Base-by-base conservation (phyloP, 1,284 basidiomycete species). In the Polyporus tsugae region DNA sequence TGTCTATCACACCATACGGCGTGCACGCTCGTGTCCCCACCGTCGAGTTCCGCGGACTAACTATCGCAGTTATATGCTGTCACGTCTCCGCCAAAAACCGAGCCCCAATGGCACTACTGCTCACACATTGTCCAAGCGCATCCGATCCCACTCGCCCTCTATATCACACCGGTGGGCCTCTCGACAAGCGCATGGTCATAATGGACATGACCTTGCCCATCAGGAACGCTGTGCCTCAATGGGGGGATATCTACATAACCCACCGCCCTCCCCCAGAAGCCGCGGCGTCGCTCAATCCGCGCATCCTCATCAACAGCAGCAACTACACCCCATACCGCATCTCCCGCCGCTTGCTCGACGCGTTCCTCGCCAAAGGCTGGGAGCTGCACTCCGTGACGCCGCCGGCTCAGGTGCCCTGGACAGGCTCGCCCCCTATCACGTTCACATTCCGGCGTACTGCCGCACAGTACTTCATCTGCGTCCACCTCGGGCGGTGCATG, bases 231-330 rank as follows among this genome's bases (percentile, higher is more conserved):
- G 35, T 58, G 1, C 59, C 41, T 22, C 6, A 44, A 13, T 60
- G 59, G 59, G 29, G 39, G 59, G 59, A 60, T 39, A 36, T 60
- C 10, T 60, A 42, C 59, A 60, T 60, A 39, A 44, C 59, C 59
- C 59, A 42, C 39, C 59, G 59, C 25, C 59, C 59, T 17, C 59
- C 59, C 9, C 25, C 39, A 11, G 39, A 41, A 7, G 39, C 39
- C 38, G 25, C 38, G 38, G 39, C 25, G 25, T 29, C 41, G 39
- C 22, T 60, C 22, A 10, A 55, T 22, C 33, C 33, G 29, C 39
- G 38, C 25, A 42, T 44, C 59, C 59, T 42, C 39, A 41, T 60
- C 59, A 60, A 44, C 39, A 60, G 35, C 59, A 44, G 38, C 22
- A 33, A 25, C 25, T 60, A 33, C 11, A 44, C 59, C 17, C 59